Evolutionary conservation across 2,329 filamentous ascomycete species (phyloP).

Genomic region (Alternaria postmessia): DNA sequence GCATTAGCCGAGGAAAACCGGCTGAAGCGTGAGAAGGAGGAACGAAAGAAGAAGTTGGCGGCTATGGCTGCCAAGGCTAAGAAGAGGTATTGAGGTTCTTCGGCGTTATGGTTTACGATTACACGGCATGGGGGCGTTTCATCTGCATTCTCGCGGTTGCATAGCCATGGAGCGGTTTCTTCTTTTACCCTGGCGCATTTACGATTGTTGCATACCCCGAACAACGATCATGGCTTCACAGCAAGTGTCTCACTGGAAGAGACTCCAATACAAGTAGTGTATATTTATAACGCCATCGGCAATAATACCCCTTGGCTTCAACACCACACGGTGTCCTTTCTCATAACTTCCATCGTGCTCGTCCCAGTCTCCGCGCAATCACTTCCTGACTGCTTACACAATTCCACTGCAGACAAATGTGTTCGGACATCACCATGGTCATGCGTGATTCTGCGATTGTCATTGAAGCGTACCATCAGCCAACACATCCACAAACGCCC

Average conservation of each 20-base stretch:
- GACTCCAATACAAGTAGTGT: constrained; percentile 26
- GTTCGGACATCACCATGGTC: not conserved
- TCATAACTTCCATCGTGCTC: not conserved
- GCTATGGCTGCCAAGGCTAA: constrained; percentile 43
- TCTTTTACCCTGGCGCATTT: constrained; percentile 31
- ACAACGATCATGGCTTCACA: constrained; percentile 28
- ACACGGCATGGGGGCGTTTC: constrained; percentile 38
- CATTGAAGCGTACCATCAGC: constrained; percentile 3
- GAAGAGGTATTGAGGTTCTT: constrained; percentile 37
- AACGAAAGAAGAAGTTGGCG: constrained; percentile 45
- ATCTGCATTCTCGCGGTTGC: constrained; percentile 38
- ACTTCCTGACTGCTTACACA: not conserved
- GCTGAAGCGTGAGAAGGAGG: constrained; percentile 46
- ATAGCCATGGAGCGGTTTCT: constrained; percentile 43
- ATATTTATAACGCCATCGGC: constrained; percentile 18
- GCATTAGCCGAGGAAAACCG: constrained; percentile 66
- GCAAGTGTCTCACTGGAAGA: constrained; percentile 23
- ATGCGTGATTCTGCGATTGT: constrained; percentile 5
- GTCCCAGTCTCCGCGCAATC: not conserved
- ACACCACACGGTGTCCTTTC: constrained; percentile 6
- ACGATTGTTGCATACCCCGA: constrained; percentile 26
- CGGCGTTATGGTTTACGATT: constrained; percentile 39
- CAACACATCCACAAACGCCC: constrained; percentile 23
- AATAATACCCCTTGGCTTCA: constrained; percentile 10
- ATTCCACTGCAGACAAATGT: not conserved